Conservation (phyloP, 2,329 filamentous ascomycete genomes). For the Xenosphaeropsis pyriputrescens region DNA sequence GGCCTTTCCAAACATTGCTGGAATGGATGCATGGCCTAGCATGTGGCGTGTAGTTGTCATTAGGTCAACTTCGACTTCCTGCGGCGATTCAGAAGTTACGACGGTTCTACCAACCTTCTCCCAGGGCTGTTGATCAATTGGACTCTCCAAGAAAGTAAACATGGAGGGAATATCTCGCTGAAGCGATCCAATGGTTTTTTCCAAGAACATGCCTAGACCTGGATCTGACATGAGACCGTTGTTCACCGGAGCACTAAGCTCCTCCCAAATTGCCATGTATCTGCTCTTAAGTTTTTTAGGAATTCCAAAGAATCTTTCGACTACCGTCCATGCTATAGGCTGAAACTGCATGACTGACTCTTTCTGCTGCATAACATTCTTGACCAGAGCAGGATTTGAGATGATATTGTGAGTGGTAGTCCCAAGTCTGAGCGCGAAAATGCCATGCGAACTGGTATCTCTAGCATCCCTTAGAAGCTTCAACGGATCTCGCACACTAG, state of each 20-base stretch:
- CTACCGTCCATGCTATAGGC: conserved; percentile 7
- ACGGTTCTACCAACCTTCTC: conserved; percentile 30
- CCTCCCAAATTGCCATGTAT: conserved; percentile 12
- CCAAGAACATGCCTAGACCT: conserved; percentile 25
- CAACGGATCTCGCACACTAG: no score
- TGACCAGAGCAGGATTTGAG: conserved; percentile 10
- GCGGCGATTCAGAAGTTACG: conserved; percentile 24
- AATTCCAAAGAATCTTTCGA: conserved; percentile 13
- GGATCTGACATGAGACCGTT: conserved; percentile 29
- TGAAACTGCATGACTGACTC: conserved; percentile 9
- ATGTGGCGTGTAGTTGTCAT: conserved; percentile 39
- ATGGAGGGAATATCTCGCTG: conserved; percentile 34
- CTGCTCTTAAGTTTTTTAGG: conserved; percentile 10
- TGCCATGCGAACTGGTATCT: conserved; percentile 11
- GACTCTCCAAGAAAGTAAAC: conserved; percentile 40
- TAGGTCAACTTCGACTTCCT: conserved; percentile 34
- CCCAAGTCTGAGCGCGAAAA: conserved; percentile 14
- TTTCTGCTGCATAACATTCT: conserved; percentile 11
- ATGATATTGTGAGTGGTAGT: conserved; percentile 13
- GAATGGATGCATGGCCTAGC: conserved; percentile 32
- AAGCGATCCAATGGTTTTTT: conserved; percentile 21
- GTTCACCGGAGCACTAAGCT: conserved; percentile 16
- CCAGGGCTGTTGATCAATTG: conserved; percentile 48
- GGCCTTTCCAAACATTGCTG: conserved; percentile 34
- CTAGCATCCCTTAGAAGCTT: conserved; percentile 1